These are phyloP conservation scores for Kodamaea arcana DNA, from an alignment of 1,139 yeast species.

Conservation along the genomic window DNA sequence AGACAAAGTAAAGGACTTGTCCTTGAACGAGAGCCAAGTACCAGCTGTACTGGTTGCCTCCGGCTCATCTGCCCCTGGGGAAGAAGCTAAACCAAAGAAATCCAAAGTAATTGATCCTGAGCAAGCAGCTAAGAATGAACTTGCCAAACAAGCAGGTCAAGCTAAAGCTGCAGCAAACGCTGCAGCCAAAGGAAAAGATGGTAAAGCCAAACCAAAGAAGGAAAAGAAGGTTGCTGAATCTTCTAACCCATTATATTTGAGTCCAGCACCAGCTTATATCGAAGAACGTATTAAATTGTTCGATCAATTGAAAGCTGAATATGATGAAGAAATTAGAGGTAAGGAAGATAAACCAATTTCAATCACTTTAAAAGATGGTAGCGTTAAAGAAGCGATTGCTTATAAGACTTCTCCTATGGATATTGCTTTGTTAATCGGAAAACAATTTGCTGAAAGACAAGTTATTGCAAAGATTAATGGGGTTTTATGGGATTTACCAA, in stretches of 20 bases:
- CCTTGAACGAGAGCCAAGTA: no score
- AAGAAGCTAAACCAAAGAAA: constrained; percentile 19
- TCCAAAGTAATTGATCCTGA: no score
- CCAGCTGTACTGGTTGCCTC: no score
- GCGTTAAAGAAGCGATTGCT: constrained; percentile 69
- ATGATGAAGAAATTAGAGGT: constrained; percentile 66
- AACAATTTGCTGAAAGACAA: constrained; percentile 76
- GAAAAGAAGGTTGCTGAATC: constrained; percentile 25
- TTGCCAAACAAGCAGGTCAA: no score
- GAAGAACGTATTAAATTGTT: constrained; percentile 76
- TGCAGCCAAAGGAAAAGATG: constrained; percentile 11
- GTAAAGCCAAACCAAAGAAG: constrained; percentile 25
- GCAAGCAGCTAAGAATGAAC: no score
- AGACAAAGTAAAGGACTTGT: constrained; percentile 52
- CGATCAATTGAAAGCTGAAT: constrained; percentile 73
- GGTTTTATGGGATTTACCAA: constrained; percentile 82
- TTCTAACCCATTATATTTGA: constrained; percentile 45
- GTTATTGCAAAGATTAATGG: constrained; percentile 92
- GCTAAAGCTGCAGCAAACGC: constrained; percentile 13
- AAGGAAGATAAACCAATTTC: constrained; percentile 59
- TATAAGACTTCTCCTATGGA: constrained; percentile 90
- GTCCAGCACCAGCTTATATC: constrained; percentile 80
- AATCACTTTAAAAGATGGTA: constrained; percentile 84
- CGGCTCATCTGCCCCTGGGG: no score
- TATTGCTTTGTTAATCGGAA: constrained; percentile 80